Conservation (phyloP, 441 rosid genomes). For the Viola pubescens region DNA sequence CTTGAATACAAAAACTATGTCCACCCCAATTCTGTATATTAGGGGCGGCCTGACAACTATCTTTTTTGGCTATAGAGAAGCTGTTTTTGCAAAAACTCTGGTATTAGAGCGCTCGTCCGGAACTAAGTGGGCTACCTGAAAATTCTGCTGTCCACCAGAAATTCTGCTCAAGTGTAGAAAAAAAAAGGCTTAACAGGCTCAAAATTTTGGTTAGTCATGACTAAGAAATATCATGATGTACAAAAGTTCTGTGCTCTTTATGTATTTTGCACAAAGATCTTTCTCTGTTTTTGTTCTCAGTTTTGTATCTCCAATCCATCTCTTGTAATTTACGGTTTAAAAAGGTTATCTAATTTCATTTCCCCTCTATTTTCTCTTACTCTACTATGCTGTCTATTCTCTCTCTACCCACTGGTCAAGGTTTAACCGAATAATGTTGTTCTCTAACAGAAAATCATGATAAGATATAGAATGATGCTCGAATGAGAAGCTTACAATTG, state of each 20-base stretch:
- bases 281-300: conserved; percentile 22
- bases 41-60: conserved; percentile 37
- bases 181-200: conserved; percentile 26
- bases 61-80: conserved; percentile 38
- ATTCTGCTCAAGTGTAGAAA: conserved; percentile 25
- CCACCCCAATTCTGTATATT: conserved; percentile 44
- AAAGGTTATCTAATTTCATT: background rate
- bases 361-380: background rate
- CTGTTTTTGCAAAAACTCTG: conserved; percentile 18
- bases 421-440: conserved; percentile 16
- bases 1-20: conserved; percentile 26
- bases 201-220: conserved; percentile 33
- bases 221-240: conserved; percentile 15
- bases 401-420: conserved; percentile 12
- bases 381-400: background rate
- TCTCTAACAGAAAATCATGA: conserved; percentile 14
- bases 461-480: no score
- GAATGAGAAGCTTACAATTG: no score
- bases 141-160: conserved; percentile 25
- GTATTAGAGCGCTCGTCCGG: conserved; percentile 15
- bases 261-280: conserved; percentile 16
- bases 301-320: conserved; percentile 24
- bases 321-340: conserved; percentile 8
- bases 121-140: conserved; percentile 32
- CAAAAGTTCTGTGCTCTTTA: conserved; percentile 20